phyloP scores from a whole-genome alignment of 257 asterid genomes.

The Salvia hispanica region DNA sequence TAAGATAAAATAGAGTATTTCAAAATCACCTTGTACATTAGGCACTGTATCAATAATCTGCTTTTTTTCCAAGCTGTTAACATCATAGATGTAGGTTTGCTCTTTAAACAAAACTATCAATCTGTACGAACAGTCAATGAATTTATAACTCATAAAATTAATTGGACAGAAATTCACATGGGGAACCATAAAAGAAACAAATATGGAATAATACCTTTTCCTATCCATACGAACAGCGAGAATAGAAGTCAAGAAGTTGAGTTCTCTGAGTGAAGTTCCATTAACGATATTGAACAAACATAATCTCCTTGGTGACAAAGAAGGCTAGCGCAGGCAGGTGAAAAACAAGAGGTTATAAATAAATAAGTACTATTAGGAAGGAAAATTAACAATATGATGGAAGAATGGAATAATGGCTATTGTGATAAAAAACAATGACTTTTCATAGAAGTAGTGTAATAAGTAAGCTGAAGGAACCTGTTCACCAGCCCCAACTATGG shows the following conservation, averaged over 20 bases:
- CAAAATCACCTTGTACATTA: constrained; percentile 67
- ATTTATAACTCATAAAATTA: constrained; percentile 6
- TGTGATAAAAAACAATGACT: neutral
- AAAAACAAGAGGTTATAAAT: constrained; percentile 15
- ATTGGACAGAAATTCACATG: constrained; percentile 6
- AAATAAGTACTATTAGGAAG: constrained; percentile 1
- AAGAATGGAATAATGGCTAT: neutral
- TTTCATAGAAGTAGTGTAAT: neutral
- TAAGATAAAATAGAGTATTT: neutral
- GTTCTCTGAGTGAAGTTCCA: constrained; percentile 74
- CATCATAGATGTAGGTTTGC: constrained; percentile 78
- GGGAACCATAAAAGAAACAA: constrained; percentile 21
- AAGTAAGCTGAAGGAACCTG: constrained; percentile 53
- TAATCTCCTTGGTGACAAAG: constrained; percentile 86
- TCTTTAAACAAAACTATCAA: constrained; percentile 78
- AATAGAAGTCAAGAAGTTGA: constrained; percentile 88
- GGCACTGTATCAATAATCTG: constrained; percentile 82
- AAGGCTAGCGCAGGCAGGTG: constrained; percentile 57
- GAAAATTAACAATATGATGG: neutral
- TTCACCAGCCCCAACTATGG: constrained; percentile 95
- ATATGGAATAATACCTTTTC: constrained; percentile 52
- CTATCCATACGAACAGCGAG: constrained; percentile 78
- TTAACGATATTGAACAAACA: constrained; percentile 72
- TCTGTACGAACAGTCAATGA: constrained; percentile 49
- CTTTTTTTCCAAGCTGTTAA: constrained; percentile 63